Percentiles rank a stretch among this genome's conserved stretches.
phyloP scores from a whole-genome alignment of 768 basidiomycete genomes.

The Phaeotremella fagi region DNA sequence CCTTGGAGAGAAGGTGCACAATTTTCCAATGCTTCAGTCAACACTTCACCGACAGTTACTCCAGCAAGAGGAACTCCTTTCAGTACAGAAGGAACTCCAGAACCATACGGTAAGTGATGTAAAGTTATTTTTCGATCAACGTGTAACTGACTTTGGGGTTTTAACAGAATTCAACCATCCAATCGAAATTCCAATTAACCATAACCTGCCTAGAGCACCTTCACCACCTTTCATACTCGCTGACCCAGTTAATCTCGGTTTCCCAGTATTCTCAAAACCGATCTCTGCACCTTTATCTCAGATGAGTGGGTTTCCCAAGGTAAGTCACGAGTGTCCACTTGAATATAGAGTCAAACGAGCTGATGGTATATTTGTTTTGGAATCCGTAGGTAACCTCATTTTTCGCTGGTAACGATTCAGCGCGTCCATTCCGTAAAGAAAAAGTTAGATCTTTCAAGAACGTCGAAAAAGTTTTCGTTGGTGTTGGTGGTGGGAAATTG shows the following conservation, averaged over 20 bases:
- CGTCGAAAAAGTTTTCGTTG: constrained; percentile 12
- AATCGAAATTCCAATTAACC: not conserved
- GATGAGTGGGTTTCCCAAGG: constrained; percentile 33
- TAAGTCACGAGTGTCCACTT: too few species aligned
- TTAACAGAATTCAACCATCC: not conserved
- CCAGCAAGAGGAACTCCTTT: constrained; percentile 6
- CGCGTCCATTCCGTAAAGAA: constrained; percentile 34
- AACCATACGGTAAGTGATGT: constrained; percentile 25
- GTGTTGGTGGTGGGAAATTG: constrained; percentile 33
- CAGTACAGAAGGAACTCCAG: constrained; percentile 23
- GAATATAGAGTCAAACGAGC: too few species aligned
- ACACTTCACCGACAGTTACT: constrained; percentile 5
- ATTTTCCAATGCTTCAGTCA: not conserved
- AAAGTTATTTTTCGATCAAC: too few species aligned
- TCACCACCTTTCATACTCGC: constrained; percentile 31
- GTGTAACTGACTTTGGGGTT: not conserved
- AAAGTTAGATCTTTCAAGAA: constrained; percentile 24
- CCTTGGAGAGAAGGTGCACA: constrained; percentile 15
- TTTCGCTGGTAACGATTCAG: constrained; percentile 28
- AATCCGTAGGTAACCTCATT: constrained; percentile 30
- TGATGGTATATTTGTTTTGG: too few species aligned
- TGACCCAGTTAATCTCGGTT: constrained; percentile 23
- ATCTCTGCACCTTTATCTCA: constrained; percentile 32
- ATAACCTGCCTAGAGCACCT: constrained; percentile 6
- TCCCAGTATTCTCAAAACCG: constrained; percentile 35